Base-by-base conservation (phyloP, 2,329 filamentous ascomycete genomes). In the Fusarium siculi region DNA sequence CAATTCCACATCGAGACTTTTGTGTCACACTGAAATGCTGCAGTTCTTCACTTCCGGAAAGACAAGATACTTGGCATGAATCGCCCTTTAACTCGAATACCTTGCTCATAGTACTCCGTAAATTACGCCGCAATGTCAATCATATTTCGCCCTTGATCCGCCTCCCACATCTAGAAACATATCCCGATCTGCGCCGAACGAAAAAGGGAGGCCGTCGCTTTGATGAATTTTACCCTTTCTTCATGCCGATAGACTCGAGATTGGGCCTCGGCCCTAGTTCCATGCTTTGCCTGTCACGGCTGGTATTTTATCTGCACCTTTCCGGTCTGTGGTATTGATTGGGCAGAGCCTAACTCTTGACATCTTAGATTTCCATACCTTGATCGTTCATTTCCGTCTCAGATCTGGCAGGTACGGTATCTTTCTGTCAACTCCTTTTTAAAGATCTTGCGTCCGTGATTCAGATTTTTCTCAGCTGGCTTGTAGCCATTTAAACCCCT, bases 321-420 rank as follows among this genome's bases (percentile, higher is more conserved):
- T 50, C 53, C 49, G 43, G 64, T 61, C 50, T 66, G 47, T 32
- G 15, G n/a, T 54, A n/a, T 52, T 72, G 67, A 75, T 76, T 76
- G 66, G 72, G 7, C 55, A 39, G 53, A 58, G 50, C 66, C 74
- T 71, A 68, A 52, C 62, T 68, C 59, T 72, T 66, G 68, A 59
- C 60, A 73, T 76, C 60, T 73, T 56, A 58, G 47, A 70, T 71
- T 63, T 54, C 62, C 73, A 72, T 74, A 60, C 59, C 57, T 57
- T 65, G 60, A 54, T 74, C 68, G 61, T 52, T 73, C 59, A 68
- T 64, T 53, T 62, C 54, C 54, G 75, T 76, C 74, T 76, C 55
- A 74, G 74, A 77, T 76, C 66, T 73, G 57, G 49, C 62, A 65
- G 59, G 59, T 63, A 47, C 25, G 23, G 23, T 9, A 70, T n/a